A percentile compares a stretch with the other conserved stretches of the same genome.
Conservation (phyloP, 441 rosid species). For the Gossypium aridum region DNA sequence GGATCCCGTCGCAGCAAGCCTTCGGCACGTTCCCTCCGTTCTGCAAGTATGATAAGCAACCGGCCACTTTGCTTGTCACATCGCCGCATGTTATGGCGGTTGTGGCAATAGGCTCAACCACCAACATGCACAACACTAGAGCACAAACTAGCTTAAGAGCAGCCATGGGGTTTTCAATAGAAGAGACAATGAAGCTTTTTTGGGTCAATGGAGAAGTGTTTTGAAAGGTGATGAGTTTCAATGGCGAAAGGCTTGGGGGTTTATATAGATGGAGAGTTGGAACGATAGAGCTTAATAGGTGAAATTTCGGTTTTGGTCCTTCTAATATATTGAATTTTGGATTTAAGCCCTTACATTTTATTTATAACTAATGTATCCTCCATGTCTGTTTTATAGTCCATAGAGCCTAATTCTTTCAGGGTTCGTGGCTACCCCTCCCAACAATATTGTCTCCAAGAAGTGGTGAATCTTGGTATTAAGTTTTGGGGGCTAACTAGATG, state of each 20-base stretch:
- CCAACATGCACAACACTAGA: conserved; percentile 29
- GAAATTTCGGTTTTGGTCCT: too few species aligned
- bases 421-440: too few species aligned
- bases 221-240: neutral
- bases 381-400: too few species aligned
- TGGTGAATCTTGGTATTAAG: too few species aligned
- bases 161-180: neutral
- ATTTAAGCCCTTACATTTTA: too few species aligned
- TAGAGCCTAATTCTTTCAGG: too few species aligned
- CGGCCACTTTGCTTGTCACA: neutral
- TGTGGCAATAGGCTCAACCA: conserved; percentile 18
- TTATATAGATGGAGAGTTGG: neutral
- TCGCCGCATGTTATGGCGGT: conserved; percentile 22
- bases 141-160: conserved; percentile 26
- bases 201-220: neutral
- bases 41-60: conserved; percentile 25
- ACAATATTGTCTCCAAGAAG: too few species aligned
- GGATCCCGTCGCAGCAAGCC: conserved; percentile 35
- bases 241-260: neutral
- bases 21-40: neutral
- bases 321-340: too few species aligned
- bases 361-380: too few species aligned
- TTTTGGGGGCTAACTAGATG: too few species aligned
- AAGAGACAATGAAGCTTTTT: too few species aligned
- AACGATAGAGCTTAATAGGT: too few species aligned